Evolutionary conservation across 2,329 filamentous ascomycete species (phyloP), one percentile per base, ranked within the genome.

Genomic region (Pestalotiopsis sp.): DNA sequence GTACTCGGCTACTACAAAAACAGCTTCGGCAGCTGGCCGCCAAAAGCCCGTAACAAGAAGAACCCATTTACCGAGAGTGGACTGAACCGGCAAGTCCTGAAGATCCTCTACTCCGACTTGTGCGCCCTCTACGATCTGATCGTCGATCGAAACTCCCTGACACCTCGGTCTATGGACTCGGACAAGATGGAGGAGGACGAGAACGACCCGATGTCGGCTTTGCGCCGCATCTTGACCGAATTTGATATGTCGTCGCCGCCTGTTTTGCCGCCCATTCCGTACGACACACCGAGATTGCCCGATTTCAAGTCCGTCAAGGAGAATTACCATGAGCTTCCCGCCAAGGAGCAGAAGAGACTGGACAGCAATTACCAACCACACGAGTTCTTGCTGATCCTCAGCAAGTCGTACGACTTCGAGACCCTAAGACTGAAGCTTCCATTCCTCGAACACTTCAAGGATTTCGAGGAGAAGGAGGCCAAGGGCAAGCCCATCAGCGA

Each of bases 181-280:
- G 85, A 84, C 5, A 85, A 84, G 4, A 82, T 87, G 4, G 81
- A 84, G 20, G 84, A 88, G 24, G 85, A 85, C 1, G 83, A 85
- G 1, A 86, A 86, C 22, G 85, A 88, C 11, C 58, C 58, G 7
- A 84, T 89, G 30, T 86, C 90, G 52, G 93, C 92, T 1, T 83
- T 98, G 59, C 89, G 95, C 66, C 91, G 90, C 70, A 87, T 98
- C 13, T 85, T 98, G 70, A 90, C 88, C 72, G 95, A 98, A 79
- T 98, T 94, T 75, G 96, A 99, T 77, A 89, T 92, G 68, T 95
- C 92, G 9, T 93, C 91, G 14, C 94, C 95, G 1, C 96, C 96
- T 0, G 94, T 98, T 0, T 88, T 95, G 68, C 96, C 96, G 0
- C 94, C 95, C 0, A 89, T 98, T 66, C 95, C 96, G 0, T 98